Evolutionary conservation across 108 stramenopile genomes (phyloP).

Genomic region (Cyclotella baltica): DNA sequence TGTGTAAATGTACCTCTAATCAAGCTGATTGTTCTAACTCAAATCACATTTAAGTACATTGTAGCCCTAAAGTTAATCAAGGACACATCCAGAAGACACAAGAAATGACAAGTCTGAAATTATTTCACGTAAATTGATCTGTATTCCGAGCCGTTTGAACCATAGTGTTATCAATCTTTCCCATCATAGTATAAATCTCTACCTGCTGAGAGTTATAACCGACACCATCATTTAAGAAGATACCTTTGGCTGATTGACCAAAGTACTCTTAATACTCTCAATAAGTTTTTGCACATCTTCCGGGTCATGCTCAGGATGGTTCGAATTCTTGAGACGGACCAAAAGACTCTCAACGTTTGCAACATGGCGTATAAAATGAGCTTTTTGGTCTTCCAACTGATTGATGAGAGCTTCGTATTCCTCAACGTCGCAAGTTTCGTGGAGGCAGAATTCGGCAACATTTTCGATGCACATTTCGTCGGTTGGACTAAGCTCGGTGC

Average conservation of each 20-base stretch:
- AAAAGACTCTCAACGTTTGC: conserved; percentile 49
- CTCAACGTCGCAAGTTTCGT: conserved; percentile 55
- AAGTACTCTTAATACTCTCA: conserved; percentile 32
- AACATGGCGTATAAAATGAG: conserved; percentile 36
- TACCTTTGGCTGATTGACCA: conserved; percentile 5
- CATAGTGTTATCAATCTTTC: no score
- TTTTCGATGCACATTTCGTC: conserved; percentile 66
- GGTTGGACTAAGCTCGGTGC: conserved; percentile 43
- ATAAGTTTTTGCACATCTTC: conserved; percentile 24
- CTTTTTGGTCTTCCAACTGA: conserved; percentile 55
- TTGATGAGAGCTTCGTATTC: conserved; percentile 62
- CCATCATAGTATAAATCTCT: no score
- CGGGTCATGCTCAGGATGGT: conserved; percentile 42
- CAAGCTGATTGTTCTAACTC: no score
- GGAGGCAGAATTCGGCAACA: conserved; percentile 58
- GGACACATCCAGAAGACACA: no score
- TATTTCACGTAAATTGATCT: no score
- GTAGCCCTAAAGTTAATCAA: no score
- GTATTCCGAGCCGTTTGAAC: no score
- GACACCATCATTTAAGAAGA: background rate
- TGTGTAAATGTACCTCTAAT: no score
- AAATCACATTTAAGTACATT: no score
- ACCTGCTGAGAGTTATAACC: no score
- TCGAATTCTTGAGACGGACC: conserved; percentile 35
- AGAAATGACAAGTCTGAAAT: no score